Evolutionary conservation across 2,329 filamentous ascomycete species (phyloP), one percentile per base, ranked within the genome.

Genomic region (Fonsecaea erecta): DNA sequence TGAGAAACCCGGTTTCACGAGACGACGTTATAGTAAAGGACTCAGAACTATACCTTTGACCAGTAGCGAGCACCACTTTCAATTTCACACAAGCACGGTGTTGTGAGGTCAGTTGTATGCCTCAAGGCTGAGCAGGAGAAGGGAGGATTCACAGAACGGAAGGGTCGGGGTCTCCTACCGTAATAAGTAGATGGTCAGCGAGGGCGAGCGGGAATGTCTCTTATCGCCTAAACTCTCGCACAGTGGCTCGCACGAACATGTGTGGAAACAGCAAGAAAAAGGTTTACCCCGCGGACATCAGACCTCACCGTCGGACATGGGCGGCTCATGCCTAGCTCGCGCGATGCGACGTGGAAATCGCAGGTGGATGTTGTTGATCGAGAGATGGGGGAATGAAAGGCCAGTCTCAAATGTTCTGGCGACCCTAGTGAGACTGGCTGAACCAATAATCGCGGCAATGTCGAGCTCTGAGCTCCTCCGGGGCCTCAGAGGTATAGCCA

Each of bases 151-250:
- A 24, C 0, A 24, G 8, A 52, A 37, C 4, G 26, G 51, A 40
- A n/a, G 21, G 30, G 48, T 61, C 58, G 58, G 58, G 58, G 18
- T 32, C 35, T 54, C 58, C 35, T 61, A 54, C 58, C 58, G 58
- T 61, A 61, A 61, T 54, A 61, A 61, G 58, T 40, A 56, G 7
- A 56, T 16, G 1, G 48, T 61, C 48, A 61, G 58, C 58, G 58
- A 61, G 58, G 24, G 58, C 48, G 58, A 54, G 34, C 12, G 37
- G 21, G 11, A 24, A 12, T n/a, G n/a, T n/a, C 28, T 52, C 57
- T 60, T 60, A 60, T 60, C 57, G 43, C 43, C 14, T n/a, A 4
- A 24, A 8, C 6, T 3, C 18, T 48, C 43, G 43, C 43, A 12
- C 43, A 18, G 18, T 30, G 43, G 43, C 8, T 48, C 43, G 43